Evolutionary conservation across 2,329 filamentous ascomycete genomes (phyloP).

Genomic region (Graphilbum sp.): DNA sequence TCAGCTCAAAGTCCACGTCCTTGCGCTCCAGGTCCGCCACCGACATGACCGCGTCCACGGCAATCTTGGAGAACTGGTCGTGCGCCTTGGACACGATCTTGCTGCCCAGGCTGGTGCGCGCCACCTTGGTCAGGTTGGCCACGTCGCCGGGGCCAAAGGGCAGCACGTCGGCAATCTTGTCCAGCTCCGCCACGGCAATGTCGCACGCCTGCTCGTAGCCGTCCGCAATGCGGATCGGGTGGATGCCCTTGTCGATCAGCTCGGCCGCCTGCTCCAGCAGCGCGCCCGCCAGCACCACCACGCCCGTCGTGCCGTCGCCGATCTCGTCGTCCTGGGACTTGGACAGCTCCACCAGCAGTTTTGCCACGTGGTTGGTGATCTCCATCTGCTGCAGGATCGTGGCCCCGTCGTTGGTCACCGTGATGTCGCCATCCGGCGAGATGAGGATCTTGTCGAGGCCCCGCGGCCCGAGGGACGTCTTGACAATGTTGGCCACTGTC

Average conservation of each 20-base stretch:
- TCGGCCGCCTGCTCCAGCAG: slow-evolving; percentile 93
- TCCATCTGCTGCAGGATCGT: slow-evolving; percentile 98
- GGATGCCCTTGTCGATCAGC: slow-evolving; percentile 98
- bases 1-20: slow-evolving; percentile 96
- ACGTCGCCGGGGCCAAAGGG: slow-evolving; percentile 69
- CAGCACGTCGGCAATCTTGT: slow-evolving; percentile 83
- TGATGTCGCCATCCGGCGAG: slow-evolving; percentile 96
- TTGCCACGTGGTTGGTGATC: slow-evolving; percentile 95
- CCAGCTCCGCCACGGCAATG: slow-evolving; percentile 82
- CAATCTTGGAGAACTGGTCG: slow-evolving; percentile 94
- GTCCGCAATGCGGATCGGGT: slow-evolving; percentile 96
- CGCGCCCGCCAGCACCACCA: slow-evolving; percentile 88
- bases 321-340: slow-evolving; percentile 99
- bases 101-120: slow-evolving; percentile 87
- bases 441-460: slow-evolving; percentile 99
- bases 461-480: slow-evolving; percentile 86
- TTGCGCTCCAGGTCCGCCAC: slow-evolving; percentile 91
- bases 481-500: slow-evolving; percentile 93
- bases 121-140: slow-evolving; percentile 80
- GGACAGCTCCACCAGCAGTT: slow-evolving; percentile 88
- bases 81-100: slow-evolving; percentile 99
- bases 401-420: slow-evolving; percentile 95
- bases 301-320: slow-evolving; percentile 92
- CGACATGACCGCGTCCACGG: slow-evolving; percentile 89
- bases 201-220: slow-evolving; percentile 97